A percentile compares a stretch with the other conserved stretches of the same genome.
These are phyloP conservation scores for Mycena rebaudengoi DNA, from an alignment of 768 basidiomycete species.

Conservation along the genomic window DNA sequence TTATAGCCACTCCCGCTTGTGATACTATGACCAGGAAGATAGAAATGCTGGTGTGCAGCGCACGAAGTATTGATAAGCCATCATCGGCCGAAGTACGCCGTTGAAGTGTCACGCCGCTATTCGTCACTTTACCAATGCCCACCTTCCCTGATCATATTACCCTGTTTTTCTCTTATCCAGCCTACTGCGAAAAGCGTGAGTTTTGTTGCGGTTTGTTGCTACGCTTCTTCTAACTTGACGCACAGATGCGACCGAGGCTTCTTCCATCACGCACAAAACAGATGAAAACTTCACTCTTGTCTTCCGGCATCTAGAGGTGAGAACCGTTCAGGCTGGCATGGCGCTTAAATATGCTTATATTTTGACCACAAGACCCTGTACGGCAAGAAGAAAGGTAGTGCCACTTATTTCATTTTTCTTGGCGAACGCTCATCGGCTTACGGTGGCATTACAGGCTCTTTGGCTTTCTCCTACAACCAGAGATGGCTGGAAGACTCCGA, in stretches of 20 bases:
- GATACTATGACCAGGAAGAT: no score
- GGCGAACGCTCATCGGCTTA: background rate
- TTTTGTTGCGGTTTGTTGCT: background rate
- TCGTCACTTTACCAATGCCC: background rate
- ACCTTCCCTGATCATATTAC: background rate
- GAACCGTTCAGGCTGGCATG: background rate
- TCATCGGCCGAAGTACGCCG: background rate
- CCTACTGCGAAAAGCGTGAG: background rate
- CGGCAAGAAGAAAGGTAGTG: constrained; percentile 9
- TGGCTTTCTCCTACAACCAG: constrained; percentile 10
- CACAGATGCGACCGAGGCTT: background rate
- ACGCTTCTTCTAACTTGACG: background rate
- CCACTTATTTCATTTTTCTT: background rate
- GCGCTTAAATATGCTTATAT: background rate
- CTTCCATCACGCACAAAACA: background rate
- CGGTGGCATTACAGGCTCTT: background rate
- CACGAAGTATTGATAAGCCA: background rate
- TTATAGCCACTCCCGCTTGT: no score
- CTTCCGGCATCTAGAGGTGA: constrained; percentile 15
- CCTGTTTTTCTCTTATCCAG: background rate
- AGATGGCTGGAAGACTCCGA: constrained; percentile 10
- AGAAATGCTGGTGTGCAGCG: no score
- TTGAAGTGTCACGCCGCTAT: background rate
- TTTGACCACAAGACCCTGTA: background rate
- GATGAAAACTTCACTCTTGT: background rate